Percentiles rank a stretch among this genome's conserved stretches.
Evolutionary conservation across 2,329 filamentous ascomycete genomes (phyloP).

Genomic region (Metarhizium humberi): DNA sequence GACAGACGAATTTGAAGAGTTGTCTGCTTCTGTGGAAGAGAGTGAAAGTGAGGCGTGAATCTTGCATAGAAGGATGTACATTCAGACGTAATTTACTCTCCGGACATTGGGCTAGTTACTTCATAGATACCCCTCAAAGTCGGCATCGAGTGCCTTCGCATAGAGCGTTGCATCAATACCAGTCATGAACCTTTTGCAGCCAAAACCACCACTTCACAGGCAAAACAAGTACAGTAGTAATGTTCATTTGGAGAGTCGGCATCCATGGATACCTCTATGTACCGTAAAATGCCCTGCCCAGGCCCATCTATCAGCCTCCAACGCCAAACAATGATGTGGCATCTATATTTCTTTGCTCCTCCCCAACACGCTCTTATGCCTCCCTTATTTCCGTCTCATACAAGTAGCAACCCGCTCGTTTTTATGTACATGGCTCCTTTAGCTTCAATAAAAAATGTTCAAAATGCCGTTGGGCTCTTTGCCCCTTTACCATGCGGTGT

Average conservation of each 20-base stretch:
- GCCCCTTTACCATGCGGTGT: not conserved
- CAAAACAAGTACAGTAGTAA: not conserved
- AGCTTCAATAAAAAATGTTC: not conserved
- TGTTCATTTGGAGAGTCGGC: not conserved
- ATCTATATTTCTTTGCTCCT: not conserved
- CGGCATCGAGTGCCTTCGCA: not conserved
- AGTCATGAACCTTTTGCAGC: not conserved
- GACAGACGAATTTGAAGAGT: constrained; percentile 24
- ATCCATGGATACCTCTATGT: not conserved
- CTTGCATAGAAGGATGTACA: not conserved
- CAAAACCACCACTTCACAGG: not conserved
- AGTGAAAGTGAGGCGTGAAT: constrained; percentile 29
- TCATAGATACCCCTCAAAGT: not conserved
- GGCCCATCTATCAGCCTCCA: not conserved
- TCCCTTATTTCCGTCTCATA: not conserved
- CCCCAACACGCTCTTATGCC: not conserved
- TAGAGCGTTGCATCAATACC: not conserved
- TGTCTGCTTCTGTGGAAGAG: constrained; percentile 16
- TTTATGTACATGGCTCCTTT: not conserved
- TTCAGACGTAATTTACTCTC: not conserved
- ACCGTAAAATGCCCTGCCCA: not conserved
- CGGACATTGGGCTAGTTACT: not conserved
- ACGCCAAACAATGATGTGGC: not conserved
- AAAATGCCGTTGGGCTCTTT: not conserved
- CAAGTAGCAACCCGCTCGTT: not conserved